A percentile compares a stretch with the other conserved stretches of the same genome.
Conservation (phyloP, 2,329 filamentous ascomycete genomes). For the Neoascochyta sp. region DNA sequence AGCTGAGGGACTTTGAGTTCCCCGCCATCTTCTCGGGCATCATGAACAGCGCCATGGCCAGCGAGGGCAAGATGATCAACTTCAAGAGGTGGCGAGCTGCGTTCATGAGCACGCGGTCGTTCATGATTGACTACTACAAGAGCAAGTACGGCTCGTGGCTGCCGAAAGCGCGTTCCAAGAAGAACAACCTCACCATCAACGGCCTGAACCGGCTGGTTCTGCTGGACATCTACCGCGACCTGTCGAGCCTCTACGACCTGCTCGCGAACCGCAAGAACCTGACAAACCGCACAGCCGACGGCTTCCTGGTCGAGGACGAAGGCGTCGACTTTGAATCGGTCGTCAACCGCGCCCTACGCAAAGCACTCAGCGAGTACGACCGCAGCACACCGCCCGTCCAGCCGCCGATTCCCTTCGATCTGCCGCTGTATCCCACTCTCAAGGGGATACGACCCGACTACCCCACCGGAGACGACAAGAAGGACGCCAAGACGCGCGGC, state of each 20-base stretch:
- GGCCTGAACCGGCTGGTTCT: conserved; percentile 83
- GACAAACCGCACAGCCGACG: conserved; percentile 74
- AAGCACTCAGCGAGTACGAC: conserved; percentile 83
- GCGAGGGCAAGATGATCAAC: conserved; percentile 71
- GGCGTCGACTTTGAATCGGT: conserved; percentile 55
- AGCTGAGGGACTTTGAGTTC: conserved; percentile 86
- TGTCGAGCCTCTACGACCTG: conserved; percentile 83
- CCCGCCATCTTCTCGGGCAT: conserved; percentile 84
- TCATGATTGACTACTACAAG: conserved; percentile 68
- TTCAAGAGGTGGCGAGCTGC: conserved; percentile 80
- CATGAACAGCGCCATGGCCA: conserved; percentile 74
- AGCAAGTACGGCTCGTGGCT: conserved; percentile 73
- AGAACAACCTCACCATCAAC: conserved; percentile 81
- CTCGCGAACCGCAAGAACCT: conserved; percentile 74
- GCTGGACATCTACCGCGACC: conserved; percentile 76
- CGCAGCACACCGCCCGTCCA: conserved; percentile 83
- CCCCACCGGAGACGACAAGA: conserved; percentile 63
- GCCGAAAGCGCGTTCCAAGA: conserved; percentile 85
- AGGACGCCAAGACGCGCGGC: conserved; percentile 67
- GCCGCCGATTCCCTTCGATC: conserved; percentile 86
- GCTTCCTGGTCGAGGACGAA: conserved; percentile 56
- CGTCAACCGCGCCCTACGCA: conserved; percentile 64
- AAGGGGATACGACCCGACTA: conserved; percentile 63
- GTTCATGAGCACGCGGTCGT: conserved; percentile 71
- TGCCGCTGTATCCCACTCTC: conserved; percentile 72